Evolutionary conservation across 371 early-diverging fungal genomes (phyloP), one percentile per base, ranked within the genome.

Genomic region (Mortierella sp.): DNA sequence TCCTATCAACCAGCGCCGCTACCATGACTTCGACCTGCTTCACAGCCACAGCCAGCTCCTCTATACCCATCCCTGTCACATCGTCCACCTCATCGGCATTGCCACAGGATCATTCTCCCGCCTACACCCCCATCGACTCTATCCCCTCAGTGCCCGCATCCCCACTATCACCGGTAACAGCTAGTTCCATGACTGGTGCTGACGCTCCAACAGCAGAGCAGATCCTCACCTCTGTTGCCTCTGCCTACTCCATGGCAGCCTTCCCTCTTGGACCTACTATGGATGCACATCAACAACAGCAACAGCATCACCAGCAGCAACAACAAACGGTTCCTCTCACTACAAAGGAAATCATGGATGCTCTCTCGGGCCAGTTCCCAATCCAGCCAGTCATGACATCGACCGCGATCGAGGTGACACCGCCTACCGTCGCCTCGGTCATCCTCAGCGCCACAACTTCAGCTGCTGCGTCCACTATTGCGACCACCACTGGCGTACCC

Each of bases 311-410:
- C 24, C 72, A 65, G 2, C 29, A 32, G 27, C 75, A 32, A 7
- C 80, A 68, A 38, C 80, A 80, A n/a, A 83, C 84, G 5, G 49
- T 80, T 29, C 84, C 84, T 14, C 43, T 83, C n/a, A 83, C 84
- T 3, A 83, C 84, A 48, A 74, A 77, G 41, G 84, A 83, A 41
- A 83, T 83, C 35, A 83, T 83, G 80, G 84, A 83, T 43, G 84
- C 80, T n/a, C 77, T 83, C 18, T 83, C 84, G 12, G 84, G 84
- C 6, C 80, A 83, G 38, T 80, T 83, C 70, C 80, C 84, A 21
- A 76, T 80, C 32, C 84, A 83, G 44, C 77, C 84, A 60, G 60
- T 60, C 60, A 32, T 60, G 60, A 60, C 60, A 60, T 60, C 60
- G 56, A 12, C 18, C 32, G 60, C 32, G 60, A 60, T 16, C 16